phyloP scores from a whole-genome alignment of 1,284 basidiomycete genomes.

The Chalciporus sp. region DNA sequence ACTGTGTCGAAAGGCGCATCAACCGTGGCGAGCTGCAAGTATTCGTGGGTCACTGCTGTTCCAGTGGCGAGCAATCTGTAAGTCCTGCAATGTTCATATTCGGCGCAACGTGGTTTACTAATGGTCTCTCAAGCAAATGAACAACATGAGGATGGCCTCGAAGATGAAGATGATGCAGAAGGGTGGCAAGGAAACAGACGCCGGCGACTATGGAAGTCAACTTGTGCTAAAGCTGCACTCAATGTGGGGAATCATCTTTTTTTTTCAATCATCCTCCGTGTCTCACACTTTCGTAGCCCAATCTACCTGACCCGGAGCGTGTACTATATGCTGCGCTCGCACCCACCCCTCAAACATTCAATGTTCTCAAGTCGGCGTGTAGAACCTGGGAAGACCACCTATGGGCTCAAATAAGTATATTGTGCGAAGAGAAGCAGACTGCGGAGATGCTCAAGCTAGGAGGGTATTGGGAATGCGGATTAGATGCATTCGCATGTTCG shows the following conservation, averaged over 20 bases:
- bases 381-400: constrained; percentile 93
- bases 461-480: constrained; percentile 65
- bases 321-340: constrained; percentile 87
- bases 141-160: constrained; percentile 50
- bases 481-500: constrained; percentile 43
- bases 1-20: constrained; percentile 80
- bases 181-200: constrained; percentile 73
- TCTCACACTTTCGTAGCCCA: constrained; percentile 46
- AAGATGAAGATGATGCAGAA: constrained; percentile 51
- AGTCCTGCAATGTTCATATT: constrained; percentile 18
- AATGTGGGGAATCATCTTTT: constrained; percentile 54
- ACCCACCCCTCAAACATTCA: constrained; percentile 75
- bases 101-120: background rate
- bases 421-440: constrained; percentile 82
- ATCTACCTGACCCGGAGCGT: constrained; percentile 76
- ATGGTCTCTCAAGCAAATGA: constrained; percentile 46
- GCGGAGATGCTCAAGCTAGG: constrained; percentile 58
- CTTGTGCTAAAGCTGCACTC: constrained; percentile 77
- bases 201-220: constrained; percentile 82
- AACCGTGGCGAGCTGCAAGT: constrained; percentile 90
- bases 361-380: constrained; percentile 78
- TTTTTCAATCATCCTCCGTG: background rate
- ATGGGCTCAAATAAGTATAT: constrained; percentile 88
- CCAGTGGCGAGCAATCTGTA: constrained; percentile 70
- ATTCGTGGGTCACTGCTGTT: constrained; percentile 81